Evolutionary conservation across 495 filamentous ascomycete genomes (phyloP).

Genomic region (Talaromyces proteolyticus): DNA sequence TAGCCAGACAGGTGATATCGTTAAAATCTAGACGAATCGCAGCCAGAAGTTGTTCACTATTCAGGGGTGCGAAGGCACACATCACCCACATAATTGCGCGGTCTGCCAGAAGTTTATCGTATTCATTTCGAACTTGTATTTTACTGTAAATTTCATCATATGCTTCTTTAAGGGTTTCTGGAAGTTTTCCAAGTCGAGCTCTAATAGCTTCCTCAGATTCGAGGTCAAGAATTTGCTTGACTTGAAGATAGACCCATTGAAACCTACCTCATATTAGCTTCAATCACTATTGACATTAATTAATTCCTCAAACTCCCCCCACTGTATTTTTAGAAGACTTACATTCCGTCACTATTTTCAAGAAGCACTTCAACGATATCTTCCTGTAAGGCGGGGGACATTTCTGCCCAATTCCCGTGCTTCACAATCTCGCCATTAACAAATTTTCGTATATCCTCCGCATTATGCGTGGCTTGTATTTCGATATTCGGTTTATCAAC

Average conservation of each 20-base stretch:
- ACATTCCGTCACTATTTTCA: conserved; percentile 11
- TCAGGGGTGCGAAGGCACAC: conserved; percentile 17
- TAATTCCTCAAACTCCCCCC: too few species aligned
- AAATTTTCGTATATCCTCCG: conserved; percentile 21
- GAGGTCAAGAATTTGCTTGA: conserved; percentile 20
- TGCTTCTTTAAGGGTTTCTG: conserved; percentile 18
- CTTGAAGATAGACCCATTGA: conserved; percentile 29
- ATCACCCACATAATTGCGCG: conserved; percentile 32
- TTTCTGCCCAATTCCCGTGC: conserved; percentile 5
- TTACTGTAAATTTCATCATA: conserved; percentile 28
- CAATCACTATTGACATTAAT: background rate
- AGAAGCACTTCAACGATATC: conserved; percentile 7
- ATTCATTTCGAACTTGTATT: conserved; percentile 11
- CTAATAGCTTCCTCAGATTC: conserved; percentile 11
- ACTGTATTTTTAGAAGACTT: too few species aligned
- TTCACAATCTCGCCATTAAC: conserved; percentile 20
- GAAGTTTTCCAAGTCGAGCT: conserved; percentile 25
- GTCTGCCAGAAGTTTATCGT: conserved; percentile 16
- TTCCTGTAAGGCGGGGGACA: conserved; percentile 9
- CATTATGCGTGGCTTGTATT: conserved; percentile 25
- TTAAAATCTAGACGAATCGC: conserved; percentile 9
- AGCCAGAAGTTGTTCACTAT: conserved; percentile 6
- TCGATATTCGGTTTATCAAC: conserved; percentile 18
- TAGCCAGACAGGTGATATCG: background rate
- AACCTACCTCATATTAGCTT: conserved; percentile 15